Evolutionary conservation across 352 stramenopile species (phyloP).

Genomic region (Pythium grandisporangium): DNA sequence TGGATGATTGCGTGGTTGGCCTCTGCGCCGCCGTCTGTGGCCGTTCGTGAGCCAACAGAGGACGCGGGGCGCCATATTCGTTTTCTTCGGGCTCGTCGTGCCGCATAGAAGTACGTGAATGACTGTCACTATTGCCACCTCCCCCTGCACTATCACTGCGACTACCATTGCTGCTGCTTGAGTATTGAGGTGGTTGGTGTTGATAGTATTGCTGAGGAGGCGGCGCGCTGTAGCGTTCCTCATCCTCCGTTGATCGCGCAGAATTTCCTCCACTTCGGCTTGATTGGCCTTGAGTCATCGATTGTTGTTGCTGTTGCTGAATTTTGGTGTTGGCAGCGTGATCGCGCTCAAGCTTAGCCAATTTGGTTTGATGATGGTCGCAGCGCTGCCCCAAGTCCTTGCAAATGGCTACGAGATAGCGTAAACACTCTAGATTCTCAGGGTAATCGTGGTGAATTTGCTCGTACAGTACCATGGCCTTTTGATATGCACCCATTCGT

Average conservation of each 20-base stretch:
- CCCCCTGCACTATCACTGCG: slow-evolving; percentile 1
- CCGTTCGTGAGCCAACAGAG: slow-evolving; percentile 21
- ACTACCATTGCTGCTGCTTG: slow-evolving; percentile 9
- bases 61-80: slow-evolving; percentile 29
- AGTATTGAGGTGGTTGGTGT: slow-evolving; percentile 15
- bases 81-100: slow-evolving; percentile 20
- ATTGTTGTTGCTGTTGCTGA: slow-evolving; percentile 15
- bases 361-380: slow-evolving; percentile 89
- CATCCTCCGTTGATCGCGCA: slow-evolving; percentile 18
- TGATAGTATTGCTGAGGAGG: slow-evolving; percentile 13
- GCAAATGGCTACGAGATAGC: slow-evolving; percentile 91
- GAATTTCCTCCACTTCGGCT: slow-evolving; percentile 11
- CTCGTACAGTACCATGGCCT: slow-evolving; percentile 92
- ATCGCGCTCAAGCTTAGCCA: slow-evolving; percentile 86
- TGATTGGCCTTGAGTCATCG: slow-evolving; percentile 10
- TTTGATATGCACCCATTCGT: slow-evolving; percentile 89
- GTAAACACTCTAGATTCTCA: slow-evolving; percentile 90
- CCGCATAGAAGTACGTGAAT: slow-evolving; percentile 5
- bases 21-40: slow-evolving; percentile 11
- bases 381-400: slow-evolving; percentile 90
- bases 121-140: not conserved
- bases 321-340: slow-evolving; percentile 32
- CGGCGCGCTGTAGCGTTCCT: slow-evolving; percentile 14
- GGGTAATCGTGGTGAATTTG: slow-evolving; percentile 92
- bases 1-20: slow-evolving; percentile 12